Evolutionary conservation across 2,329 filamentous ascomycete species (phyloP).

Genomic region (Monosporascus cannonballus): DNA sequence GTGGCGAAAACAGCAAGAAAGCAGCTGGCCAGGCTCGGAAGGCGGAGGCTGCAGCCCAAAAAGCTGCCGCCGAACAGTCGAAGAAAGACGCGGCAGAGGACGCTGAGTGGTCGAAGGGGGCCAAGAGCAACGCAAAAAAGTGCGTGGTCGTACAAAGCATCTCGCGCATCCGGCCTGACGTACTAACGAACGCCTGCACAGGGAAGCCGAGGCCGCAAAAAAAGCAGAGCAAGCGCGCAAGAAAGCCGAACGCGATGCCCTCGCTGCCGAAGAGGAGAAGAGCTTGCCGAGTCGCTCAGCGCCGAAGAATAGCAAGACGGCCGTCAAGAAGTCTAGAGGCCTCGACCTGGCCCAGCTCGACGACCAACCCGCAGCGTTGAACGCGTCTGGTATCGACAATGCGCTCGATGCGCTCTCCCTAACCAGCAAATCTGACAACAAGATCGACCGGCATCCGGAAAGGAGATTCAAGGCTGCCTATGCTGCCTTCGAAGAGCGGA

Average conservation of each 20-base stretch:
- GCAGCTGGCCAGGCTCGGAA: slow-evolving; percentile 85
- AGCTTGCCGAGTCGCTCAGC: slow-evolving; percentile 48
- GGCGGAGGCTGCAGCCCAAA: slow-evolving; percentile 77
- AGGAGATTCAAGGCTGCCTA: slow-evolving; percentile 81
- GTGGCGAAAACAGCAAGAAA: slow-evolving; percentile 80
- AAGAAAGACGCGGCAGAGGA: slow-evolving; percentile 64
- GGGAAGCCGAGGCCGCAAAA: slow-evolving; percentile 78
- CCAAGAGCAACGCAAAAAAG: slow-evolving; percentile 86
- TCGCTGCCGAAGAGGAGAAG: slow-evolving; percentile 77
- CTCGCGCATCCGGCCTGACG: too few species aligned
- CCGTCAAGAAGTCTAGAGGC: slow-evolving; percentile 64
- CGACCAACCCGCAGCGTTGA: slow-evolving; percentile 56
- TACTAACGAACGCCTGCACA: slow-evolving; percentile 29
- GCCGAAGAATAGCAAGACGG: slow-evolving; percentile 63
- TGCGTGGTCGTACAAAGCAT: slow-evolving; percentile 37
- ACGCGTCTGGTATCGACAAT: slow-evolving; percentile 86
- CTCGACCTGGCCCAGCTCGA: slow-evolving; percentile 70
- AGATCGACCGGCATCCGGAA: slow-evolving; percentile 86
- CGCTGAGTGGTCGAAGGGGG: slow-evolving; percentile 75
- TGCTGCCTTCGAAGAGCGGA: slow-evolving; percentile 71
- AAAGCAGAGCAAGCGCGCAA: slow-evolving; percentile 77
- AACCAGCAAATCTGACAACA: slow-evolving; percentile 47
- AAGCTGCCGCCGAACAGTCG: slow-evolving; percentile 64
- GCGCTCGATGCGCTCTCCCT: slow-evolving; percentile 81
- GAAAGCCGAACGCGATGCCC: slow-evolving; percentile 85